These are phyloP conservation scores for Umbelopsis isabellina DNA, from an alignment of 192 early-diverging fungal genomes.

Conservation along the genomic window DNA sequence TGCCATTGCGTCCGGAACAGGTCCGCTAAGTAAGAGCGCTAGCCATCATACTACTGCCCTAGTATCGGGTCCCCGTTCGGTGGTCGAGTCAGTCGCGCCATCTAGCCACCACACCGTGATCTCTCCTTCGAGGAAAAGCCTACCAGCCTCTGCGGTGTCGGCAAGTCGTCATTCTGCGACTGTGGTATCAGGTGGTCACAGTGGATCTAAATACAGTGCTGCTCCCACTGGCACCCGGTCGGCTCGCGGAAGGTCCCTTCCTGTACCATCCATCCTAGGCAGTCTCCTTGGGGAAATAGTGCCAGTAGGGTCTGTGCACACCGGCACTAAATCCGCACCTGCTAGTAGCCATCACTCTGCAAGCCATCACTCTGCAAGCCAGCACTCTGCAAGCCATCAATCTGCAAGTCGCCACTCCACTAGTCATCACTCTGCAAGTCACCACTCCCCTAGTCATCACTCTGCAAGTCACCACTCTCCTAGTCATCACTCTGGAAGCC, in stretches of 20 bases:
- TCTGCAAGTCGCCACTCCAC: neutral
- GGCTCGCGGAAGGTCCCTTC: neutral
- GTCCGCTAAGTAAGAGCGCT: neutral
- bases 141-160: neutral
- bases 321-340: neutral
- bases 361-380: neutral
- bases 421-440: neutral
- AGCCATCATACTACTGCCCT: slow-evolving; percentile 6
- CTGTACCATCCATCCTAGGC: neutral
- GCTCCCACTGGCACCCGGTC: slow-evolving; percentile 1
- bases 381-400: neutral
- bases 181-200: neutral
- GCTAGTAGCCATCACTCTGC: neutral
- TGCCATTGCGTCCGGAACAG: slow-evolving; percentile 9
- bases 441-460: neutral
- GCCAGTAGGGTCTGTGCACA: no score
- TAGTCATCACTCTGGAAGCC: neutral
- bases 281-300: no score
- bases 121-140: slow-evolving; percentile 1
- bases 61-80: slow-evolving; percentile 1
- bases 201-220: neutral
- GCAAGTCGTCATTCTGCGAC: slow-evolving; percentile 1
- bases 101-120: slow-evolving; percentile 12
- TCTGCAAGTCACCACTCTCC: neutral
- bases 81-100: neutral